Conservation (phyloP, 768 basidiomycete species). For the Neoboletus subvelutipes region DNA sequence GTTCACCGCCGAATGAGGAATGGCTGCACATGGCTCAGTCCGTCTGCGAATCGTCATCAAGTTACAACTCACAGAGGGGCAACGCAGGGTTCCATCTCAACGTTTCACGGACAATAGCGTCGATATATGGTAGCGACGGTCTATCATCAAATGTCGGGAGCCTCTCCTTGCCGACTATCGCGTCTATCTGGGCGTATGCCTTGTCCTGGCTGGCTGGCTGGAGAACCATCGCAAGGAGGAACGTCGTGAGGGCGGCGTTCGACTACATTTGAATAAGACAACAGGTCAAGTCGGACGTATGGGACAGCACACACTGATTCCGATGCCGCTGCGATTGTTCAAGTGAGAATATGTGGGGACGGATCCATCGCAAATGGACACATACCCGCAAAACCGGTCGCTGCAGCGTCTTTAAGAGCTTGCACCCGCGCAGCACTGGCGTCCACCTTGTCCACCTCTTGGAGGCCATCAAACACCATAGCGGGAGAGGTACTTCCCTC, state of each 20-base stretch:
- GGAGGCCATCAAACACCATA: conserved; percentile 20
- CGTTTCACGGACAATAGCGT: conserved; percentile 38
- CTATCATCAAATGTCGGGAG: conserved; percentile 20
- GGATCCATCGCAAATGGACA: not conserved
- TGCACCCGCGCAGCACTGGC: not conserved
- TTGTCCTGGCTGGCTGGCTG: conserved; percentile 20
- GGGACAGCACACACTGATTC: conserved; percentile 12
- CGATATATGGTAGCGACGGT: conserved; percentile 34
- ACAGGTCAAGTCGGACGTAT: not conserved
- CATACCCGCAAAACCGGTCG: conserved; percentile 17
- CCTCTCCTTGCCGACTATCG: conserved; percentile 19
- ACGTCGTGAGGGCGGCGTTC: conserved; percentile 1
- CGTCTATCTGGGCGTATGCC: conserved; percentile 16
- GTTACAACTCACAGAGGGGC: conserved; percentile 16
- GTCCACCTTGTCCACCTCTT: not conserved
- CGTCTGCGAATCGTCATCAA: not conserved
- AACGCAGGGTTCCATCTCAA: conserved; percentile 16
- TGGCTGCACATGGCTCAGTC: conserved; percentile 8
- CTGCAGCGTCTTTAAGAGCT: conserved; percentile 16
- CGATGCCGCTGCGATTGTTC: conserved; percentile 8
- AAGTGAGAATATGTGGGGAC: not conserved
- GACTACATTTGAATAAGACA: conserved; percentile 8
- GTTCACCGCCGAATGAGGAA: conserved; percentile 11
- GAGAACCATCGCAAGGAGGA: conserved; percentile 18
- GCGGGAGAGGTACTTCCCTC: conserved; percentile 11